These are phyloP conservation scores for Sclerotinia spermophila DNA, from an alignment of 2,329 filamentous ascomycete species.

Conservation along the genomic window DNA sequence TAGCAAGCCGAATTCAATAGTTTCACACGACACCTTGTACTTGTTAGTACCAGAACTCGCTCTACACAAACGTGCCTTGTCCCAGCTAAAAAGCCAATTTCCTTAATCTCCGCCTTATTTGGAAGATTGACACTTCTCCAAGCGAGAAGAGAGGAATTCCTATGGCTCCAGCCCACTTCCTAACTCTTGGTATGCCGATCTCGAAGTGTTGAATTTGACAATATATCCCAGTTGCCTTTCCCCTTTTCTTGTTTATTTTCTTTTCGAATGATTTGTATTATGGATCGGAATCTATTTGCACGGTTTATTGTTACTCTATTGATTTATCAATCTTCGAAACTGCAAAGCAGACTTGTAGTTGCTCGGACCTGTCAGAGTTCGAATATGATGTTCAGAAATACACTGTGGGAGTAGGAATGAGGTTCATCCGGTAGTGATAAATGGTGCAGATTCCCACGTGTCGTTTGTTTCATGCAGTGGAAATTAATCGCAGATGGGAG, in stretches of 20 bases:
- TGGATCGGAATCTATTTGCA: not conserved
- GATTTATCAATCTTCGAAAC: not conserved
- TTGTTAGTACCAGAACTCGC: not conserved
- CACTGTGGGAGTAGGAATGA: not conserved
- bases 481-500: not conserved
- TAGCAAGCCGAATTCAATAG: slow-evolving; percentile 4
- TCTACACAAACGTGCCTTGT: slow-evolving; percentile 8
- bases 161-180: slow-evolving; percentile 18
- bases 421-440: slow-evolving; percentile 5
- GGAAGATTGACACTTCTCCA: not conserved
- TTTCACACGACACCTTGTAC: not conserved
- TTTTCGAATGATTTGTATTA: not conserved
- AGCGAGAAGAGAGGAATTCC: slow-evolving; percentile 9
- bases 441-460: slow-evolving; percentile 5
- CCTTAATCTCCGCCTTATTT: slow-evolving; percentile 17
- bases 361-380: not conserved
- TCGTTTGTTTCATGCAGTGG: not conserved
- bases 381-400: not conserved
- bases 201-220: not conserved
- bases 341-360: not conserved
- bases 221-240: slow-evolving; percentile 1
- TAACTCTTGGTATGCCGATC: slow-evolving; percentile 11
- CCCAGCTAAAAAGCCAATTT: slow-evolving; percentile 15
- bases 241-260: not conserved
- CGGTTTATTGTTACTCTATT: not conserved